Base-by-base conservation (phyloP, 2,329 filamentous ascomycete species). In the Fusarium stilboides region DNA sequence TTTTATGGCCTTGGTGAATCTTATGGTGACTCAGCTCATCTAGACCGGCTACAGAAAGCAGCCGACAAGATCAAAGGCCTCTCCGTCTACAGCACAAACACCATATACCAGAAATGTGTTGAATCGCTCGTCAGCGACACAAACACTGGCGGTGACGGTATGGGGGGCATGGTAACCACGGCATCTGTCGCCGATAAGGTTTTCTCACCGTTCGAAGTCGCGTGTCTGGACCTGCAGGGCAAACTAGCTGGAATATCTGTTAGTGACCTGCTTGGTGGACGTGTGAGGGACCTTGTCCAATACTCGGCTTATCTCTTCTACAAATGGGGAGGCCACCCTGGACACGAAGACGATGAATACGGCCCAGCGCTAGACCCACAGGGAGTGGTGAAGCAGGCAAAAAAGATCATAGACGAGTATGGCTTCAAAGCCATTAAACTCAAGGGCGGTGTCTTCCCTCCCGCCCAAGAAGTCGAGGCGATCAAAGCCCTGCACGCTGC, bases 91-190 rank as follows among this genome's bases (percentile, higher is more conserved):
- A 92, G 93, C 79, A 95, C 93, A 2, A 96, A 95, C 75, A 91
- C 94, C 74, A 87, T 95, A 68, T 95, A 94, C 80, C 90, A 93
- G 70, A 92, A 90, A 3, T 97, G 97, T 75, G 85, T 94, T 80
- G 91, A 95, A 59, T 92, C 92, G 0, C 75, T 81, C 0, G 92
- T 91, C 4, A 89, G 86, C 49, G 92, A 73, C 39, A 73, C 62
- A 31, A 72, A 37, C 13, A 73, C 68, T 8, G 72, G 72, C 6
- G 93, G 43, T 40, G 88, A 90, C 72, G 93, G 91, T 60, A 80
- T 94, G 45, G 84, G 87, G 1, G 76, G 72, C 28, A 79, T 83
- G 80, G 80, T 83, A 13, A 82, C 80, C 4, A 81, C 80, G 0
- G 80, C 80, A 1, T 81, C 79, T 3, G 77, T 79, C 1, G 65